Percentiles rank a stretch among this genome's conserved stretches.
These are phyloP conservation scores for Mycena maculata DNA, from an alignment of 768 basidiomycete genomes.

Conservation along the genomic window DNA sequence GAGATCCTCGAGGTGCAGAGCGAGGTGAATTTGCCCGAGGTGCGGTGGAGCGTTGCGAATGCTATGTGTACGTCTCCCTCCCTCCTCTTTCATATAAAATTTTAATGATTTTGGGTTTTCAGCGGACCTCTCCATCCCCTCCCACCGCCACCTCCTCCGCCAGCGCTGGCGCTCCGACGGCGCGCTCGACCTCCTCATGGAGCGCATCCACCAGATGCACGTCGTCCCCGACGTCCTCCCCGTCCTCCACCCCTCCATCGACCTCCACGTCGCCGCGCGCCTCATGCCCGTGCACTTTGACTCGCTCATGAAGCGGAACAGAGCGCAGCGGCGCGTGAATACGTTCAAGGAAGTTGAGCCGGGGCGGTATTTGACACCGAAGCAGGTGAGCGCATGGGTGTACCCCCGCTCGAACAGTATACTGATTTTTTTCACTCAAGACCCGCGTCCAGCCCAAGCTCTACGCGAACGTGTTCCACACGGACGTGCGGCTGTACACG, in stretches of 20 bases:
- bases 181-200: constrained; percentile 89
- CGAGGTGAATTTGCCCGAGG: constrained; percentile 84
- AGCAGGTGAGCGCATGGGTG: constrained; percentile 67
- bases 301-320: constrained; percentile 39
- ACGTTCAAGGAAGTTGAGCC: constrained; percentile 68
- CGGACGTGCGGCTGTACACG: constrained; percentile 85
- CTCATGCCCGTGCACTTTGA: constrained; percentile 46
- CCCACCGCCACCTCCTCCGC: constrained; percentile 85
- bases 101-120: constrained; percentile 1
- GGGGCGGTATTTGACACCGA: constrained; percentile 73
- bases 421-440: constrained; percentile 49
- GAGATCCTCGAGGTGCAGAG: constrained; percentile 81
- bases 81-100: background rate
- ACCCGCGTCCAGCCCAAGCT: constrained; percentile 74
- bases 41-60: constrained; percentile 81
- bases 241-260: constrained; percentile 74
- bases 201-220: constrained; percentile 90
- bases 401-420: background rate
- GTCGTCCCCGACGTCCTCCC: constrained; percentile 91
- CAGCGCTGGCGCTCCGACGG: constrained; percentile 89
- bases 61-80: constrained; percentile 81
- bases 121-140: constrained; percentile 77
- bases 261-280: constrained; percentile 72
- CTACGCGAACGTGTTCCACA: constrained; percentile 83
- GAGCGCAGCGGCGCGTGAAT: constrained; percentile 40